Conservation (phyloP, 2,329 filamentous ascomycete species). For the Aureobasidium melanogenum region DNA sequence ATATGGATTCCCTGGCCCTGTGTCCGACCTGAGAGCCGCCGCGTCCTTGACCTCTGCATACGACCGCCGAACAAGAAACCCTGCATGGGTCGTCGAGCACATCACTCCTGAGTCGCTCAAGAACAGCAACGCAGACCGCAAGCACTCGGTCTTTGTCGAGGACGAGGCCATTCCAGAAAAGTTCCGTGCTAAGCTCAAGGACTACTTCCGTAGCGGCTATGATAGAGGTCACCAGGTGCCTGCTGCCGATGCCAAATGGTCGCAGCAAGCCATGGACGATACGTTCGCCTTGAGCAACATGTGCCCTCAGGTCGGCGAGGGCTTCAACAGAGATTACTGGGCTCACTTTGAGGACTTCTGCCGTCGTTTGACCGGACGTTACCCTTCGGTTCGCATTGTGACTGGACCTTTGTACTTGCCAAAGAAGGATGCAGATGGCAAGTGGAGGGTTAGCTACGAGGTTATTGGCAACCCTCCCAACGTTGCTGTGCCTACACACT, state of each 20-base stretch:
- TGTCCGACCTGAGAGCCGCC: slow-evolving; percentile 71
- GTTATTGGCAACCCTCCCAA: slow-evolving; percentile 90
- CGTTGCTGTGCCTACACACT: slow-evolving; percentile 93
- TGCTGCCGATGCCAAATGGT: slow-evolving; percentile 93
- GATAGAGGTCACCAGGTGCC: slow-evolving; percentile 96
- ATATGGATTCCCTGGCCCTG: slow-evolving; percentile 77
- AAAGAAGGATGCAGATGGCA: slow-evolving; percentile 73
- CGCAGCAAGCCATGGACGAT: slow-evolving; percentile 85
- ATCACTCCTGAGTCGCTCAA: slow-evolving; percentile 83
- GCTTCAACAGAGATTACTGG: slow-evolving; percentile 99
- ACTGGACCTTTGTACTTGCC: slow-evolving; percentile 93
- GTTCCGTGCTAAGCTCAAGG: slow-evolving; percentile 83
- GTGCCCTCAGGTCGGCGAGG: slow-evolving; percentile 96
- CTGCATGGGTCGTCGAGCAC: slow-evolving; percentile 86
- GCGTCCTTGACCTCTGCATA: slow-evolving; percentile 75
- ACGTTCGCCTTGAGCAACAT: slow-evolving; percentile 94
- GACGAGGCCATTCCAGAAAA: slow-evolving; percentile 69
- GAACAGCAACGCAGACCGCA: slow-evolving; percentile 67
- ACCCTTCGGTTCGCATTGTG: slow-evolving; percentile 82
- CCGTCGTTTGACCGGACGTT: slow-evolving; percentile 66
- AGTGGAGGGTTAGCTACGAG: slow-evolving; percentile 94
- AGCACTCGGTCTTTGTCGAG: slow-evolving; percentile 74
- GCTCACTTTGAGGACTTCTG: slow-evolving; percentile 98
- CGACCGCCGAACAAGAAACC: slow-evolving; percentile 85
- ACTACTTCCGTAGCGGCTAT: slow-evolving; percentile 92